Conservation (phyloP, 2,329 filamentous ascomycete species). For the Shiraia sp. region DNA sequence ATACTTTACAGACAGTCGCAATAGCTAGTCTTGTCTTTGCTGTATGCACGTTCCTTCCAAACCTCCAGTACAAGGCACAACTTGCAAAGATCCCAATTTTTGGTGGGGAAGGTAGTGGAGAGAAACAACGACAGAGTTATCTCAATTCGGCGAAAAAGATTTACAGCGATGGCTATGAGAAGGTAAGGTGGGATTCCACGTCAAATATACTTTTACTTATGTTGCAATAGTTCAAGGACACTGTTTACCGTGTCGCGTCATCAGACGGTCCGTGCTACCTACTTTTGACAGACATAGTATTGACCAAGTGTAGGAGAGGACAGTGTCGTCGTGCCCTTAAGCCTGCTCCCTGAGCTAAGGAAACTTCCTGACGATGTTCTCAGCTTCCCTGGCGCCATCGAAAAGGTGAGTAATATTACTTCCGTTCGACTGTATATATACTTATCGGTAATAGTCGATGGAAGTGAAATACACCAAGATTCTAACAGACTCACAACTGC, state of each 20-base stretch:
- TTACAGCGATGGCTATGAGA: slow-evolving; percentile 33
- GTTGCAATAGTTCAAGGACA: slow-evolving; percentile 31
- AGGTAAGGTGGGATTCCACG: slow-evolving; percentile 11
- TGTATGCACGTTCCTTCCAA: slow-evolving; percentile 23
- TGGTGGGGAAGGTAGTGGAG: slow-evolving; percentile 7
- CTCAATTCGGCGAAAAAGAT: slow-evolving; percentile 27
- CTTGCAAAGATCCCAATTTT: slow-evolving; percentile 31
- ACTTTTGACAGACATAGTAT: background rate
- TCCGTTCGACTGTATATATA: background rate
- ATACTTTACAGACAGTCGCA: slow-evolving; percentile 27
- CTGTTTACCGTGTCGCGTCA: slow-evolving; percentile 25
- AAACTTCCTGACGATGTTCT: slow-evolving; percentile 39
- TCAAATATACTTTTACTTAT: slow-evolving; percentile 4
- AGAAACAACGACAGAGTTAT: slow-evolving; percentile 28
- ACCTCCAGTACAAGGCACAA: slow-evolving; percentile 22
- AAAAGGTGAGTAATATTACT: slow-evolving; percentile 18
- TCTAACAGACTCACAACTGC: slow-evolving; percentile 15
- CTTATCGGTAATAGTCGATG: slow-evolving; percentile 25
- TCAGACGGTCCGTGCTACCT: slow-evolving; percentile 17
- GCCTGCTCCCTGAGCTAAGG: slow-evolving; percentile 37
- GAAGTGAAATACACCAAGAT: slow-evolving; percentile 39
- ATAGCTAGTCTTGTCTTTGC: slow-evolving; percentile 30
- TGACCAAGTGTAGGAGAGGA: slow-evolving; percentile 24
- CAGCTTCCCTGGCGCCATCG: slow-evolving; percentile 33
- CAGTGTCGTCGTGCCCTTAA: slow-evolving; percentile 31